Evolutionary conservation across 2,329 filamentous ascomycete genomes (phyloP).

Genomic region (Aspergillus quadricinctus): DNA sequence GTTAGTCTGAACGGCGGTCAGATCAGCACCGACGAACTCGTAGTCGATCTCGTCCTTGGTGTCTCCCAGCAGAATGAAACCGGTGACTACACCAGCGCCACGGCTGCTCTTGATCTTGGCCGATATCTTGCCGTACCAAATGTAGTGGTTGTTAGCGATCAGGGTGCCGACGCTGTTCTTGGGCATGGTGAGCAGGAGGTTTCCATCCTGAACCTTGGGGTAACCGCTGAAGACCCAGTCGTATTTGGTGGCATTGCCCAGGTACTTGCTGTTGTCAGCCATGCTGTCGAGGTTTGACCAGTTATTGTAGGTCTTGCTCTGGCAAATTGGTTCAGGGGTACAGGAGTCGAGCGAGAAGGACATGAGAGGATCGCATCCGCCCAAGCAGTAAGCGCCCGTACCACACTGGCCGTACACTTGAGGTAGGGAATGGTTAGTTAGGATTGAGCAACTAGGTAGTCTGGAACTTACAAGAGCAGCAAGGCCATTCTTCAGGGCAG

Average conservation of each 20-base stretch:
- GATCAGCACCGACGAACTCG: slow-evolving; percentile 82
- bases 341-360: slow-evolving; percentile 82
- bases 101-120: slow-evolving; percentile 79
- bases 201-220: slow-evolving; percentile 58
- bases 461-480: slow-evolving; percentile 70
- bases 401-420: slow-evolving; percentile 94
- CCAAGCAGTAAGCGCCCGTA: slow-evolving; percentile 89
- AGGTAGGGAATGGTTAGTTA: slow-evolving; percentile 4
- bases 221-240: slow-evolving; percentile 89
- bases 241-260: slow-evolving; percentile 72
- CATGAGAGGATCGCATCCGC: slow-evolving; percentile 84
- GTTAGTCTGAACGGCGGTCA: slow-evolving; percentile 80
- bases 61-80: slow-evolving; percentile 92
- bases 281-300: slow-evolving; percentile 70
- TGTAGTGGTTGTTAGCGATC: slow-evolving; percentile 76
- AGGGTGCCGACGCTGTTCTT: slow-evolving; percentile 81
- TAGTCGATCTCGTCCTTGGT: slow-evolving; percentile 99
- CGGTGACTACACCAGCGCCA: slow-evolving; percentile 87
- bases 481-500: slow-evolving; percentile 69
- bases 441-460: neutral
- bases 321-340: slow-evolving; percentile 76
- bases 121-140: slow-evolving; percentile 96
- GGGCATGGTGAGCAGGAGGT: slow-evolving; percentile 83
- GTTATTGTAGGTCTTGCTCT: slow-evolving; percentile 62
- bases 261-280: slow-evolving; percentile 70